A percentile compares a stretch with the other conserved stretches of the same genome.
phyloP scores from a whole-genome alignment of 768 basidiomycete genomes.

The Mycena albidolilacea region DNA sequence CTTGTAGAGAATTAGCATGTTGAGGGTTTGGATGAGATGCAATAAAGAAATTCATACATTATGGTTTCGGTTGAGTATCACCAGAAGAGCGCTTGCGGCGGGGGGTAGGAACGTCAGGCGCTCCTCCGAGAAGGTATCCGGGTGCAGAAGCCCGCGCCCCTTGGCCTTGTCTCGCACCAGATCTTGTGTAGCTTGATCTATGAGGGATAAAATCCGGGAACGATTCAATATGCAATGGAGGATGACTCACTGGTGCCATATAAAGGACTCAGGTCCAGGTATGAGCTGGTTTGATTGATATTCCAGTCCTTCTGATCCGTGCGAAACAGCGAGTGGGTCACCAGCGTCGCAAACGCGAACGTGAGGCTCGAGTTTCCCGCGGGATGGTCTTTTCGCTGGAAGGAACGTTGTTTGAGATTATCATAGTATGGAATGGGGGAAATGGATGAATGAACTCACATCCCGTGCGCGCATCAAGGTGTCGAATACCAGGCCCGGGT shows the following conservation, averaged over 20 bases:
- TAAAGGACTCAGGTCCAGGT: conserved; percentile 70
- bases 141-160: conserved; percentile 66
- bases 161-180: conserved; percentile 60
- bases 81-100: conserved; percentile 64
- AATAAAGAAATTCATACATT: conserved; percentile 53
- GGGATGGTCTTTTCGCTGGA: conserved; percentile 58
- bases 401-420: conserved; percentile 41
- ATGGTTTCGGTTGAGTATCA: conserved; percentile 73
- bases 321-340: conserved; percentile 73
- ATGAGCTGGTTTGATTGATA: conserved; percentile 68
- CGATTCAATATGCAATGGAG: not conserved
- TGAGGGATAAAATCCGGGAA: not conserved
- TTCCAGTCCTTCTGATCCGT: conserved; percentile 59
- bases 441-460: conserved; percentile 44
- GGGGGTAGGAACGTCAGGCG: conserved; percentile 67
- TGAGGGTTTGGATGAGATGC: not conserved
- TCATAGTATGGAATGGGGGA: conserved; percentile 40
- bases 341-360: conserved; percentile 77
- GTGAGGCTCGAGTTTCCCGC: conserved; percentile 74
- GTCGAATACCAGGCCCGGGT: conserved; percentile 75
- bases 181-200: conserved; percentile 55
- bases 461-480: conserved; percentile 61
- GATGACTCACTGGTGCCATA: conserved; percentile 64
- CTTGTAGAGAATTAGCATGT: conserved; percentile 45
- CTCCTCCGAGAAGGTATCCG: conserved; percentile 64